A percentile compares a stretch with the other conserved stretches of the same genome.
Evolutionary conservation across 441 rosid genomes (phyloP).

Genomic region (Rhodomyrtus psidioides): DNA sequence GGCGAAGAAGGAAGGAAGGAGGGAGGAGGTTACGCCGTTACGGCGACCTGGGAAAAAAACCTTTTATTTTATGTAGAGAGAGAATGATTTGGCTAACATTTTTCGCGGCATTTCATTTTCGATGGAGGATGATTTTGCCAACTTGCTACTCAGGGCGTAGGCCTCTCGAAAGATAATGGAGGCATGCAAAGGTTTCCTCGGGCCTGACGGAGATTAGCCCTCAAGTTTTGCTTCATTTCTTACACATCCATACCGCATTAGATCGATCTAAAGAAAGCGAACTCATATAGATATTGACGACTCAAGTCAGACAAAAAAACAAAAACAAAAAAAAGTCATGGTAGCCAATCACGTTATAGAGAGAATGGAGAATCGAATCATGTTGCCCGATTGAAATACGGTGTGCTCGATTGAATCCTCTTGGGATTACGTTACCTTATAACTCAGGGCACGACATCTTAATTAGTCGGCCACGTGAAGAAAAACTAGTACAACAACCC

Average conservation of each 20-base stretch:
- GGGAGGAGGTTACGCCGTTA: no score
- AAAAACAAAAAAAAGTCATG: background rate
- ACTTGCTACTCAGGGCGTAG: no score
- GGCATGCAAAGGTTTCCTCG: no score
- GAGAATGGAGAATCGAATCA: background rate
- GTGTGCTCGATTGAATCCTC: background rate
- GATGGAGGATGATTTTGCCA: background rate
- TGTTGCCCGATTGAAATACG: background rate
- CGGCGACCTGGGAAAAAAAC: no score
- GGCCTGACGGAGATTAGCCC: accelerated
- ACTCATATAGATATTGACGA: accelerated
- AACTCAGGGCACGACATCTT: background rate
- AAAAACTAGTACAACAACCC: background rate
- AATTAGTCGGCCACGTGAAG: background rate
- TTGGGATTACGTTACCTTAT: background rate
- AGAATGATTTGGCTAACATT: no score
- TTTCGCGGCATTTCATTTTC: no score
- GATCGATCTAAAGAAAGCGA: background rate
- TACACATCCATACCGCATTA: background rate
- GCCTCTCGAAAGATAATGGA: no score
- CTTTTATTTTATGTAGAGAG: no score
- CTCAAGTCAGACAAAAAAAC: background rate
- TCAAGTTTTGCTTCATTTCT: background rate
- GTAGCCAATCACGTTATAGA: accelerated
- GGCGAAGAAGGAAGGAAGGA: no score